Conservation (phyloP, 805 yeast genomes). For the Torulaspora indica region DNA sequence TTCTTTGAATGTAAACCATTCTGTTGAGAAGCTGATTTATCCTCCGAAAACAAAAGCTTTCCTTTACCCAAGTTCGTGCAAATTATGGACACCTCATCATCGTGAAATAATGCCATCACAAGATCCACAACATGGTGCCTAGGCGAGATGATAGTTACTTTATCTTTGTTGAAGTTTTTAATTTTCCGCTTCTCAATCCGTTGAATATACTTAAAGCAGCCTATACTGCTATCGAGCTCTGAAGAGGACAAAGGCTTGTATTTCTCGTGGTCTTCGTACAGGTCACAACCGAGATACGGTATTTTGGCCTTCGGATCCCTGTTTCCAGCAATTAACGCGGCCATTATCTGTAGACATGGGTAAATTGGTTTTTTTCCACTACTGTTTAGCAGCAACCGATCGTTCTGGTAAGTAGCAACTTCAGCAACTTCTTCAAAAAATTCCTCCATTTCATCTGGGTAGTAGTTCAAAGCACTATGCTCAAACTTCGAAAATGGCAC, state of each 20-base stretch:
- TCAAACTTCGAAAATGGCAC: slow-evolving; percentile 7
- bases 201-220: slow-evolving; percentile 24
- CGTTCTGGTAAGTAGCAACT: slow-evolving; percentile 18
- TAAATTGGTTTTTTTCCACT: slow-evolving; percentile 5
- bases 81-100: slow-evolving; percentile 13
- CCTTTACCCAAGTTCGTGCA: slow-evolving; percentile 20
- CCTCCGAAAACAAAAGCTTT: slow-evolving; percentile 21
- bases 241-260: slow-evolving; percentile 22
- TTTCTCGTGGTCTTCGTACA: slow-evolving; percentile 21
- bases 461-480: slow-evolving; percentile 8
- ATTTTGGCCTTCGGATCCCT: slow-evolving; percentile 8
- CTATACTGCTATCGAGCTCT: slow-evolving; percentile 20
- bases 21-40: slow-evolving; percentile 9
- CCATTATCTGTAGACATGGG: slow-evolving; percentile 14
- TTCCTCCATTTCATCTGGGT: slow-evolving; percentile 11
- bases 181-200: slow-evolving; percentile 7
- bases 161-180: slow-evolving; percentile 6
- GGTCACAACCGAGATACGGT: slow-evolving; percentile 24
- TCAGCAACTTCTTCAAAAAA: slow-evolving; percentile 21
- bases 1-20: slow-evolving; percentile 12
- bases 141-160: slow-evolving; percentile 26
- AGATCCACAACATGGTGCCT: slow-evolving; percentile 33
- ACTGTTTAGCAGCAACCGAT: slow-evolving; percentile 2
- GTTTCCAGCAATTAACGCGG: slow-evolving; percentile 11
- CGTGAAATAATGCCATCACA: slow-evolving; percentile 25